Percentiles rank a stretch among this genome's conserved stretches.
phyloP scores from a whole-genome alignment of 208 protist species.

The Leishmania gerbilli region DNA sequence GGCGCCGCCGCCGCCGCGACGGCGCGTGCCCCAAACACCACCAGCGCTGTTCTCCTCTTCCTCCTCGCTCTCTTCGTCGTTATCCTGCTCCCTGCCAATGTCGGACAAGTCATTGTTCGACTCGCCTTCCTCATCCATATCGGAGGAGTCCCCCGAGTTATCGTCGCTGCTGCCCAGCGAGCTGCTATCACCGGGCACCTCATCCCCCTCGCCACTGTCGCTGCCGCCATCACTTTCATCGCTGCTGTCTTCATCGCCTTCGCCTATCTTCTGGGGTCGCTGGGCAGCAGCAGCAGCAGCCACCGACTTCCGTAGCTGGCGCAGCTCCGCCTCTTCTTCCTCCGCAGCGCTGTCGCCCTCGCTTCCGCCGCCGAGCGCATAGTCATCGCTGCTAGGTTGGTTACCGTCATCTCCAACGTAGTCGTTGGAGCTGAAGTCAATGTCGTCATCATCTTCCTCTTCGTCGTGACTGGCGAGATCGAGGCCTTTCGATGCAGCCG shows the following conservation, averaged over 20 bases:
- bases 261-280: neutral
- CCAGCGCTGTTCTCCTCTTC: neutral
- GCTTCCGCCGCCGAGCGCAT: conserved; percentile 18
- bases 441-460: conserved; percentile 10
- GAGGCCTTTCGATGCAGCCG: neutral
- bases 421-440: conserved; percentile 33
- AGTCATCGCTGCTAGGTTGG: conserved; percentile 53
- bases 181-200: neutral
- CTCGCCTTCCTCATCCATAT: conserved; percentile 6
- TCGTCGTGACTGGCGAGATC: conserved; percentile 6
- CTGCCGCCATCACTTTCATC: conserved; percentile 6
- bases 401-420: conserved; percentile 68
- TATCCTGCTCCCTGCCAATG: conserved; percentile 6
- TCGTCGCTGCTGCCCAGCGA: neutral
- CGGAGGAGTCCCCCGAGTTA: neutral
- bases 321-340: conserved; percentile 35
- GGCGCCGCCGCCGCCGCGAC: neutral
- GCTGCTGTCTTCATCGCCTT: neutral
- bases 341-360: conserved; percentile 28
- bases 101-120: conserved; percentile 18
- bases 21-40: neutral
- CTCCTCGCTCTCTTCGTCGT: conserved; percentile 27
- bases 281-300: conserved; percentile 10
- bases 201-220: conserved; percentile 6
- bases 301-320: conserved; percentile 25